These are phyloP conservation scores for Fusarium coicis DNA, from an alignment of 2,329 filamentous ascomycete genomes.

Conservation along the genomic window DNA sequence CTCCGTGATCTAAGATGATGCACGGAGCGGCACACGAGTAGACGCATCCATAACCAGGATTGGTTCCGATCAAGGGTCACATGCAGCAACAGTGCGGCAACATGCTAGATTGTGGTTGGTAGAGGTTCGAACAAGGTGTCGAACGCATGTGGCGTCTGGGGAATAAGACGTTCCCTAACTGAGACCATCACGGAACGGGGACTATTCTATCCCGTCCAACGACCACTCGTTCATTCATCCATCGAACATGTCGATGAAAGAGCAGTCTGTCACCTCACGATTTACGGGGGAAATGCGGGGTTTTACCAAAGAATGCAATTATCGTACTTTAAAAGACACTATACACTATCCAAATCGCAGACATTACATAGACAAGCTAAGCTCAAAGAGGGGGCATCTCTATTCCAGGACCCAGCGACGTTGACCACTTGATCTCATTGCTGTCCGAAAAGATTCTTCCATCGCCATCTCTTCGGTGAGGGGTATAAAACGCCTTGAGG, in stretches of 20 bases:
- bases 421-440: conserved; percentile 19
- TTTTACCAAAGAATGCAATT: conserved; percentile 7
- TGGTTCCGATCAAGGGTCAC: conserved; percentile 27
- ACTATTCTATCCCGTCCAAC: conserved; percentile 5
- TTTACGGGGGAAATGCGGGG: background rate
- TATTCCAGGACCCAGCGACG: conserved; percentile 21
- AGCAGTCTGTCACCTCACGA: background rate
- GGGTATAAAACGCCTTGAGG: conserved; percentile 26
- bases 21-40: conserved; percentile 15
- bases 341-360: conserved; percentile 41
- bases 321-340: conserved; percentile 30
- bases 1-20: conserved; percentile 24
- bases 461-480: conserved; percentile 29
- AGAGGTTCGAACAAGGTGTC: background rate
- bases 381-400: conserved; percentile 20
- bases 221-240: background rate
- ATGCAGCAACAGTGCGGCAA: conserved; percentile 14
- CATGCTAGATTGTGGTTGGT: conserved; percentile 12
- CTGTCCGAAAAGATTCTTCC: conserved; percentile 28
- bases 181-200: background rate
- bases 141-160: conserved; percentile 16
- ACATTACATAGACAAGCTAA: conserved; percentile 42
- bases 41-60: background rate
- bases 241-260: background rate
- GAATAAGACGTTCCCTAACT: background rate